Evolutionary conservation across 768 basidiomycete genomes (phyloP).

Genomic region (Collybia nuda): DNA sequence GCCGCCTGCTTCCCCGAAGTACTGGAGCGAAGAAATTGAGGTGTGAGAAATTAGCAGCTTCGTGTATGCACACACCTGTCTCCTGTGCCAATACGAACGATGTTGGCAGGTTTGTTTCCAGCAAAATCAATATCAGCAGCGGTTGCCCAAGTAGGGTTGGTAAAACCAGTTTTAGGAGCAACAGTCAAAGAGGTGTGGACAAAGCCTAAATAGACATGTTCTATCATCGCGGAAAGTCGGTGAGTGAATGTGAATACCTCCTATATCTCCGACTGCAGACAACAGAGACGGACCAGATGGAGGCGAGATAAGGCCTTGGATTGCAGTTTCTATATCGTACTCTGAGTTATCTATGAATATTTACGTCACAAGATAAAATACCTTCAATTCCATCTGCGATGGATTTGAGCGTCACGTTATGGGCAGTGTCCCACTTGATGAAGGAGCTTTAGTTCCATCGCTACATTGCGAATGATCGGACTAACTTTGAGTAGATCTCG

Average conservation of each 20-base stretch:
- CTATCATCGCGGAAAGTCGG: too few relatives aligned
- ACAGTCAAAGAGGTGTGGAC: conserved; percentile 41
- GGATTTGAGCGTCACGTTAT: conserved; percentile 58
- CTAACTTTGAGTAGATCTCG: conserved; percentile 45
- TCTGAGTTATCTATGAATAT: too few relatives aligned
- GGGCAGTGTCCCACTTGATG: conserved; percentile 55
- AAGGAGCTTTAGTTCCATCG: conserved; percentile 1
- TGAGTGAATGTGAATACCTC: conserved; percentile 29
- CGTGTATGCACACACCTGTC: conserved; percentile 31
- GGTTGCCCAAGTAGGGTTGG: conserved; percentile 48
- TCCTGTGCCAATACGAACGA: conserved; percentile 54
- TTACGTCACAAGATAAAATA: too few relatives aligned
- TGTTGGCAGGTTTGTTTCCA: conserved; percentile 45
- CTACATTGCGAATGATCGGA: neutral
- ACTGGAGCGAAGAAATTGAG: conserved; percentile 15
- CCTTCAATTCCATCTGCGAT: conserved; percentile 62
- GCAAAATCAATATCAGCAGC: conserved; percentile 53
- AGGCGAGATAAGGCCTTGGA: conserved; percentile 59
- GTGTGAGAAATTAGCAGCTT: neutral
- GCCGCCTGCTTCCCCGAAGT: conserved; percentile 55
- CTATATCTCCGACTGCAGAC: conserved; percentile 55
- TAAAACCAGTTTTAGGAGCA: conserved; percentile 37
- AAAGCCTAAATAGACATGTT: conserved; percentile 35
- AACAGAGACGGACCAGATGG: conserved; percentile 57
- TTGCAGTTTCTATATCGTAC: conserved; percentile 42